Evolutionary conservation across 305 asterid species (phyloP), one percentile per base, ranked within the genome.

Genomic region (Petunia hybrid): DNA sequence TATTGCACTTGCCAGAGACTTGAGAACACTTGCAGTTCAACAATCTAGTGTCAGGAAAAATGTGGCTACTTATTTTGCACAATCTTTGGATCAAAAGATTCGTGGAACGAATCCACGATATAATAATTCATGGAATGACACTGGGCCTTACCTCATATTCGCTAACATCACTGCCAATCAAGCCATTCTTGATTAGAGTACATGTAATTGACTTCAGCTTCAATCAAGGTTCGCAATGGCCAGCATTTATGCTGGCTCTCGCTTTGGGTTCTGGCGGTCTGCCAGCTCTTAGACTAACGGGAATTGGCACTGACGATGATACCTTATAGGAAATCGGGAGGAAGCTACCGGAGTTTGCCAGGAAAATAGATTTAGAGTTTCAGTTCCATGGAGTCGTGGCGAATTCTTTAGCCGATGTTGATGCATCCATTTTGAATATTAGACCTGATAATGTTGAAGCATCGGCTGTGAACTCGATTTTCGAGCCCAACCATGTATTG

Each of bases 31-130:
- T 45, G 51, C 51, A 45, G 6, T 45, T 45, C 6, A 5, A 45
- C 51, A 45, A 45, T 4, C 5, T 45, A 8, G 51, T 4, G 51
- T 8, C 5, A 45, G 5, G 5, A 45, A 45, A 45, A 8, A 45
- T 22, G 31, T 22, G 31, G 98, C 98, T 3, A 89, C 93, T 22
- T 92, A 86, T 73, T 93, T 93, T 81, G 97, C 94, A 0, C 93
- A 90, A 76, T 97, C 98, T 43, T 60, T 93, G 56, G 94, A 92
- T 5, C 68, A 91, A 40, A 86, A 87, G 81, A 91, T 93, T 79
- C 92, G 92, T 89, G 88, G 88, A 84, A 89, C 88, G 66, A 84
- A 36, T 22, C 74, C 74, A 9, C 48, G 40, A n/a, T 36, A 36
- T n/a, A 48, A 66, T 22, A 22, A 22, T 22, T 22, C 10, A 36